Base-by-base conservation (phyloP, 2,329 filamentous ascomycete species). In the Endoconidiophora laricicola region DNA sequence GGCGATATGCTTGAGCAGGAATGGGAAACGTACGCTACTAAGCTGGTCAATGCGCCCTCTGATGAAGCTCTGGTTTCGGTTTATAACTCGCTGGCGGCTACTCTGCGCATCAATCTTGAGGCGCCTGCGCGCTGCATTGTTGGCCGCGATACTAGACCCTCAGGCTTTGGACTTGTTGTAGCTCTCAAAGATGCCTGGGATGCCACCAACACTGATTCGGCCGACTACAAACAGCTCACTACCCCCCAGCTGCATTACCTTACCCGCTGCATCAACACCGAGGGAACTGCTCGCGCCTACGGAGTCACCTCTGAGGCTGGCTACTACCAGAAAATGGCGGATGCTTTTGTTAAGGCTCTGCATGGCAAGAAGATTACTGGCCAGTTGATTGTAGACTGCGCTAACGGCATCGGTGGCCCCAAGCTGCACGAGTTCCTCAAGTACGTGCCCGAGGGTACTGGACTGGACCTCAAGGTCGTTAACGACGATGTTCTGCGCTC, bases 211-310 rank as follows among this genome's bases (percentile, higher is more conserved):
- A 78, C 82, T 49, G 78, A 86, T 54, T 81, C 78, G 61, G 78
- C 78, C 60, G 90, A 96, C 70, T 90, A 81, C 69, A 91, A 90
- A 66, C 81, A 88, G 62, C 72, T 95, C 60, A 96, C 91, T 10
- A 98, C 91, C 3, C 91, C 91, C n/a, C 91, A 96, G 68, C 75
- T 98, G 52, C 91, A 98, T 70, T 98, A 98, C 67, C 73, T 96
- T 56, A 90, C 90, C 29, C 85, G 91, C 56, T 94, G 88, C 65
- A 77, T 87, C 67, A 98, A 98, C 69, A 96, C 90, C 1, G 76
- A 91, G 59, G 85, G 83, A 54, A 93, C 86, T 2, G 81, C 83
- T 50, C 81, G 87, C 58, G 77, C 86, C 16, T 98, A 96, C 62
- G 91, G 91, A 52, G 79, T 86, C 61, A 77, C 86, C 48, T 94